Base-by-base conservation (phyloP, 139 green algal species). In the Tetradesmus lagerheimii region DNA sequence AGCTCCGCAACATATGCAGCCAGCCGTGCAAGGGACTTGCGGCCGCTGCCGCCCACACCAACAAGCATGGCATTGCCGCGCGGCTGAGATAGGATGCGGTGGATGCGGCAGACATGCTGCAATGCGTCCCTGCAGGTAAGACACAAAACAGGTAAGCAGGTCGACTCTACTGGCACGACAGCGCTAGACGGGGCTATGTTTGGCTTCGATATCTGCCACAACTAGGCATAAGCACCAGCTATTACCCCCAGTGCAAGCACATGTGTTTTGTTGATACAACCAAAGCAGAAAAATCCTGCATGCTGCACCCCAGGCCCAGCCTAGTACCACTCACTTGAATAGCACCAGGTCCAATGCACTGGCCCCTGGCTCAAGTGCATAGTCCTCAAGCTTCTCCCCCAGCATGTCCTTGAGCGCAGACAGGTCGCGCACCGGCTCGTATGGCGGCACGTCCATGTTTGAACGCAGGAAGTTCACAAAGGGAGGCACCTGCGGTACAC, bases 51-150 rank as follows among this genome's bases (percentile, higher is more conserved):
- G 31, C 96, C 96, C 18, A 98, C 95, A n/a, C 96, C 96, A 45
- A 98, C 96, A 87, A 98, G 92, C 90, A 98, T 91, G 37, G 95
- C 95, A 87, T 98, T 97, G 90, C 96, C 96, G 38, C 95, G 91
- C 29, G 96, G 96, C 91, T 98, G 96, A 39, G 90, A 91, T 47
- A 98, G 87, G 43, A 98, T 94, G 79, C 96, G 94, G 93, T 97
- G 95, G 84, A 91, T 91, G 57, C 93, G 94, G 93, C 96, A 98
- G 25, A 98, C 92, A 92, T 98, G 96, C 77, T 94, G 85, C 82
- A 98, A 88, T 1, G 96, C 96, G 86, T 98, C 96, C 83, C 90
- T 88, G 83, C 27, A 77, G 5, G 1, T 3, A n/a, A 41, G 27
- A 14, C 80, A 86, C n/a, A 47, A 6, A 62, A 18, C 12, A 14